Conservation (phyloP, 805 yeast genomes). For the Nakazawaea wickerhamii region DNA sequence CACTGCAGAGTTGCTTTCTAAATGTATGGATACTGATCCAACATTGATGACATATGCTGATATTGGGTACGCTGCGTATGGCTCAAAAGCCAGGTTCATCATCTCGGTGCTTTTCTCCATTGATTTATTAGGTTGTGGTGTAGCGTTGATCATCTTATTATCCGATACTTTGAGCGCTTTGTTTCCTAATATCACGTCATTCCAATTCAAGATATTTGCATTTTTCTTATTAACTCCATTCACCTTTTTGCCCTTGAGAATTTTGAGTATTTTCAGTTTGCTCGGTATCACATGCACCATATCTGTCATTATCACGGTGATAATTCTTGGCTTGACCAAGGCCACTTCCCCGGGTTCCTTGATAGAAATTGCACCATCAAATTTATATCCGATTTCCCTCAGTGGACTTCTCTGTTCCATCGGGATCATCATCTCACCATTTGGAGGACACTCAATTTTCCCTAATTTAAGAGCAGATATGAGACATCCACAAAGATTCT, state of each 20-base stretch:
- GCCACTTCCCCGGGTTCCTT: slow-evolving; percentile 49
- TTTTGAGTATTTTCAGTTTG: slow-evolving; percentile 48
- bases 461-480: slow-evolving; percentile 74
- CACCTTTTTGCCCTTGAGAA: slow-evolving; percentile 55
- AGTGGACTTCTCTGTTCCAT: slow-evolving; percentile 42
- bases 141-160: slow-evolving; percentile 72
- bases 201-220: slow-evolving; percentile 60
- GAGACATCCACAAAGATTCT: slow-evolving; percentile 62
- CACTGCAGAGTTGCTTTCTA: slow-evolving; percentile 70
- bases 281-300: slow-evolving; percentile 54
- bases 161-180: slow-evolving; percentile 80
- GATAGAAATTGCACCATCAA: slow-evolving; percentile 37
- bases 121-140: slow-evolving; percentile 78
- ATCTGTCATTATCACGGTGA: slow-evolving; percentile 39
- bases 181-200: slow-evolving; percentile 45
- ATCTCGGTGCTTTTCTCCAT: slow-evolving; percentile 71
- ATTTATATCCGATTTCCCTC: slow-evolving; percentile 33
- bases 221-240: slow-evolving; percentile 75
- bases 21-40: slow-evolving; percentile 74
- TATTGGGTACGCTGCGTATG: slow-evolving; percentile 81
- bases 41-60: slow-evolving; percentile 86
- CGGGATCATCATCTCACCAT: slow-evolving; percentile 70
- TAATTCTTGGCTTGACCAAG: slow-evolving; percentile 41
- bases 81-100: slow-evolving; percentile 64
- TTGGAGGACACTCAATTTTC: slow-evolving; percentile 82